Conservation (phyloP, 345 rosid species). For the Euclidium syriacum region DNA sequence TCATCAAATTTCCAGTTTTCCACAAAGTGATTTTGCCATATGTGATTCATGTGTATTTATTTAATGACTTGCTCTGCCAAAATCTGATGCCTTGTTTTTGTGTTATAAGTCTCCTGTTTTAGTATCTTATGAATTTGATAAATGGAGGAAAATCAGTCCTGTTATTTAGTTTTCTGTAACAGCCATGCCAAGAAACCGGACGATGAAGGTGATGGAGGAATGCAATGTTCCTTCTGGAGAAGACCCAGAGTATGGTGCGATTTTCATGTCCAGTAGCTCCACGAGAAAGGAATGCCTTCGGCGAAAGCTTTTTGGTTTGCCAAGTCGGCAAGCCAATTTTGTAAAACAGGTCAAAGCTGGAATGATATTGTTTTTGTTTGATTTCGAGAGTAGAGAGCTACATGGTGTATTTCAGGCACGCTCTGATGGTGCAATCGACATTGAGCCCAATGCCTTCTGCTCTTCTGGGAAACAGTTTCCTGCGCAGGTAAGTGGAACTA, state of each 20-base stretch:
- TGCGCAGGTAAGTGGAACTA: no score
- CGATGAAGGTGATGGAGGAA: slow-evolving; percentile 24
- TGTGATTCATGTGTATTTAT: no score
- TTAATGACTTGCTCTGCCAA: no score
- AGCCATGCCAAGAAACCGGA: slow-evolving; percentile 24
- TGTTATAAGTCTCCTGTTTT: background rate
- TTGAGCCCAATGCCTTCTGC: slow-evolving; percentile 48
- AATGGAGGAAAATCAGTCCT: slow-evolving; percentile 5
- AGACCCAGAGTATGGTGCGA: slow-evolving; percentile 54
- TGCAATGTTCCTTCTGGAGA: slow-evolving; percentile 29
- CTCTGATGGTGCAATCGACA: slow-evolving; percentile 53
- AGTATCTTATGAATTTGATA: background rate
- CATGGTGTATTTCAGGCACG: slow-evolving; percentile 64
- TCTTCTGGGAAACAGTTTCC: slow-evolving; percentile 65
- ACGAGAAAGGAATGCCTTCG: slow-evolving; percentile 47
- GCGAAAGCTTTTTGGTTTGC: slow-evolving; percentile 56
- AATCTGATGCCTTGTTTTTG: background rate
- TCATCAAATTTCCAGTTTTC: no score
- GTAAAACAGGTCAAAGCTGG: slow-evolving; percentile 64
- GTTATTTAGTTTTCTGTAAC: slow-evolving; percentile 30
- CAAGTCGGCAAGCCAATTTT: slow-evolving; percentile 34
- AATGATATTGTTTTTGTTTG: slow-evolving; percentile 68
- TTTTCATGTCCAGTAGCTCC: slow-evolving; percentile 54
- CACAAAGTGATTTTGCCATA: background rate
- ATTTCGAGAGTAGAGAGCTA: slow-evolving; percentile 53